A percentile compares a stretch with the other conserved stretches of the same genome.
phyloP scores from a whole-genome alignment of 345 rosid species.

The Salix viminalis region DNA sequence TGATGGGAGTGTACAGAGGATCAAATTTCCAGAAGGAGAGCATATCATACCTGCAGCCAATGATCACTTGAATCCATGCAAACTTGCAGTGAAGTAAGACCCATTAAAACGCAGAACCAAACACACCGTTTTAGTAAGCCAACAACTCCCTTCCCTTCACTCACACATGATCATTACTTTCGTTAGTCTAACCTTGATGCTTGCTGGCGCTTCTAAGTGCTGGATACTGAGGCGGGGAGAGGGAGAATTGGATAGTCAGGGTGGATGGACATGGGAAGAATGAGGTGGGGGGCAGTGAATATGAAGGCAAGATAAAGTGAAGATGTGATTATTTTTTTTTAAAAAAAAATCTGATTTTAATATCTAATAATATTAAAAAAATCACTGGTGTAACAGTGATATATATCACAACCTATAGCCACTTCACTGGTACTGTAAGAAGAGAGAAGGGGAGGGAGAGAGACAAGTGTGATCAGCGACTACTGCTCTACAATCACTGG shows the following conservation, averaged over 20 bases:
- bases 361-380: too few species aligned
- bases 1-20: background rate
- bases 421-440: background rate
- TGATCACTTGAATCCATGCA: slow-evolving; percentile 86
- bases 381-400: too few species aligned
- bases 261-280: background rate
- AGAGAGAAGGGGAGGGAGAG: background rate
- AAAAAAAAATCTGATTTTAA: too few species aligned
- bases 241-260: background rate
- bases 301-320: slow-evolving; percentile 47
- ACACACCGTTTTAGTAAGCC: background rate
- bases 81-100: slow-evolving; percentile 75
- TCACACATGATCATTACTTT: background rate
- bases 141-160: background rate
- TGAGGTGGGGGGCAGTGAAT: slow-evolving; percentile 32
- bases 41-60: slow-evolving; percentile 71
- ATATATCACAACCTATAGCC: too few species aligned
- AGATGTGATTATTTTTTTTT: too few species aligned
- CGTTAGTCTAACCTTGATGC: background rate
- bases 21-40: background rate
- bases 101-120: slow-evolving; percentile 27
- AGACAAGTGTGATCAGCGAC: background rate
- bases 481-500: background rate
- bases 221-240: background rate
- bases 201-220: background rate